Conservation (phyloP, 352 stramenopile genomes). For the Pythium brachiatum region DNA sequence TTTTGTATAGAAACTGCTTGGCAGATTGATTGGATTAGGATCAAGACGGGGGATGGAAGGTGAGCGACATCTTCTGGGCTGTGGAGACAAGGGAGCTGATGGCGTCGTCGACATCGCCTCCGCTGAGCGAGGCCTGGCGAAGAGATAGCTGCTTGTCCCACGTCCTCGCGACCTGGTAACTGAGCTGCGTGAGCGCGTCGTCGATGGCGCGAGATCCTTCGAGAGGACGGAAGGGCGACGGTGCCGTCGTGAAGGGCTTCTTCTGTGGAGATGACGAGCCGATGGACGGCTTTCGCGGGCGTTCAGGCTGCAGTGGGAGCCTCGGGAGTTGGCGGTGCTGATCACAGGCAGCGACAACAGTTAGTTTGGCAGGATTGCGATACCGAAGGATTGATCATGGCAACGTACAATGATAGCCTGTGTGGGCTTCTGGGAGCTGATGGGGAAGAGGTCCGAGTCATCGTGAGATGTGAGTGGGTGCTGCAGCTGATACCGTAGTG, state of each 20-base stretch:
- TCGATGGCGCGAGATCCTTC: slow-evolving; percentile 43
- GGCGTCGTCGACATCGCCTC: slow-evolving; percentile 39
- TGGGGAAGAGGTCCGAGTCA: slow-evolving; percentile 52
- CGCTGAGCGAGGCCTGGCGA: slow-evolving; percentile 3
- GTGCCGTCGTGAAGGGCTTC: slow-evolving; percentile 16
- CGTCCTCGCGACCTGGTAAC: slow-evolving; percentile 41
- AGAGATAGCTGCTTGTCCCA: slow-evolving; percentile 3
- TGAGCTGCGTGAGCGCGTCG: slow-evolving; percentile 61
- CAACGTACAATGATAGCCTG: slow-evolving; percentile 44
- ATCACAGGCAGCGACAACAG: background rate
- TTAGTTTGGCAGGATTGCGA: background rate
- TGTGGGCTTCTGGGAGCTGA: slow-evolving; percentile 47
- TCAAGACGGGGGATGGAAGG: slow-evolving; percentile 31
- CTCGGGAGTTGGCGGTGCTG: slow-evolving; percentile 53
- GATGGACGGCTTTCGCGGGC: background rate
- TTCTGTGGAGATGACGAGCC: slow-evolving; percentile 1
- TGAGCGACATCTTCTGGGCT: slow-evolving; percentile 55
- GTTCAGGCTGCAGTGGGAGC: slow-evolving; percentile 24
- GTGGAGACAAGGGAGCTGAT: slow-evolving; percentile 61
- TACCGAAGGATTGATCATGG: background rate
- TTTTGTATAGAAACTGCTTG: background rate
- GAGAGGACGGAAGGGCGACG: slow-evolving; percentile 16
- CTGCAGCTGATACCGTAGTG: slow-evolving; percentile 71
- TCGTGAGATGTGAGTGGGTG: slow-evolving; percentile 78
- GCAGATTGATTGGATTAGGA: background rate